Evolutionary conservation across 768 basidiomycete species (phyloP).

Genomic region (Amanita rubescens): DNA sequence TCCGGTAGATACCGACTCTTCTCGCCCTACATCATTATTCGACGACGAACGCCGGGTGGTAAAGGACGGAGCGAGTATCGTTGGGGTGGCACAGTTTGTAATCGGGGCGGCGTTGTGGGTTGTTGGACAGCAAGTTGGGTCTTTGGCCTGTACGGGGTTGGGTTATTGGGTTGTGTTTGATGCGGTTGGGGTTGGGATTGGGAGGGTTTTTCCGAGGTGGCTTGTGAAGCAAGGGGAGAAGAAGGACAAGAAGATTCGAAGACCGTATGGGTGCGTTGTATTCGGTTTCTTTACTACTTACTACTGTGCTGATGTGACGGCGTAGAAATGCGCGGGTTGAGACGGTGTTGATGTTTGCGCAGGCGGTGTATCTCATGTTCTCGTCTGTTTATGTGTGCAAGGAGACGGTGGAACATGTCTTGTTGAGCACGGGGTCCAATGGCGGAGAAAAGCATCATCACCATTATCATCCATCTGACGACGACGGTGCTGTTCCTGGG

Average conservation of each 20-base stretch:
- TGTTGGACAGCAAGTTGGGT: slow-evolving; percentile 49
- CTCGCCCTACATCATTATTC: background rate
- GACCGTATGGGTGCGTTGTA: slow-evolving; percentile 44
- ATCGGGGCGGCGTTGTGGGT: no score
- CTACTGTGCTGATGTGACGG: background rate
- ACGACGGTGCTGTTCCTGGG: slow-evolving; percentile 30
- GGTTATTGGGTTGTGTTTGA: slow-evolving; percentile 44
- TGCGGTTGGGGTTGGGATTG: slow-evolving; percentile 67
- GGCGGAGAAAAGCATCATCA: slow-evolving; percentile 54
- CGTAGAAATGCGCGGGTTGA: slow-evolving; percentile 57
- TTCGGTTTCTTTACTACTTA: background rate
- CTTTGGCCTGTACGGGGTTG: slow-evolving; percentile 80
- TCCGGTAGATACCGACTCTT: background rate
- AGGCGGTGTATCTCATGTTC: slow-evolving; percentile 91
- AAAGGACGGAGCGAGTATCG: slow-evolving; percentile 8
- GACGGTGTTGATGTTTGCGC: slow-evolving; percentile 76
- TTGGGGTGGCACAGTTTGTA: slow-evolving; percentile 39
- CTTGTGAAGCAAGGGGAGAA: slow-evolving; percentile 13
- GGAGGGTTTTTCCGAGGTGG: slow-evolving; percentile 37
- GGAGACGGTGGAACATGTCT: slow-evolving; percentile 88
- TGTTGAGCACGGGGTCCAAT: slow-evolving; percentile 52
- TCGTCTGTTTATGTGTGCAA: slow-evolving; percentile 94
- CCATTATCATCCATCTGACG: slow-evolving; percentile 40
- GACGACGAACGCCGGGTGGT: no score
- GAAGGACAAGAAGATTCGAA: slow-evolving; percentile 40